Base-by-base conservation (phyloP, 2,329 filamentous ascomycete species). In the Botrytis fabae region DNA sequence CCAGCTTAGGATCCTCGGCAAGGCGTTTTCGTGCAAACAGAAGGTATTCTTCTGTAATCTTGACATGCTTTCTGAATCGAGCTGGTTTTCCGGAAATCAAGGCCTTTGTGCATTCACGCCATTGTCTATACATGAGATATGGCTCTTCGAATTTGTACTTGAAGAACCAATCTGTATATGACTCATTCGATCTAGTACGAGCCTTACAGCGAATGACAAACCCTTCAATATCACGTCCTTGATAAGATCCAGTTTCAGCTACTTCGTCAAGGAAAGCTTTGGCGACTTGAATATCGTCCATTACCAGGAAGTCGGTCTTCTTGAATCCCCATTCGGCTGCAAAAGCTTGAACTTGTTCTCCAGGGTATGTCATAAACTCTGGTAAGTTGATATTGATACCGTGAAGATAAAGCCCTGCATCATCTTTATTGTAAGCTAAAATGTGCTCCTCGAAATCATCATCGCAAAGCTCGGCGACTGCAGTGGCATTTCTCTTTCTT, bases 111-210 rank as follows among this genome's bases (percentile, higher is more conserved):
- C 93, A 97, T 84, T 99, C 96, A 75, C 96, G 91, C 96, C 96
- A 99, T 84, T 99, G 96, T 38, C 96, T 91, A 83, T 98, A 99
- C 94, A 99, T 97, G 74, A 99, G 85, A 81, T 99, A 99, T 0
- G 96, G 96, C 83, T 99, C 96, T 80, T 99, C 96, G 74, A 99
- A 99, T 84, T 99, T 99, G 88, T 95, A 99, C 83, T 99, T 99
- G 90, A 99, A 99, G 83, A 99, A 99, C 96, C 96, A 99, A 81
- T 99, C 95, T n/a, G 88, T 84, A 81, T 91, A 96, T 0, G 88
- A 87, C 2, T 81, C 82, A 22, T 81, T 80, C 1, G 82, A 83
- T 0, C 85, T 84, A 42, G 89, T 82, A n/a, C 83, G 80, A 25
- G 86, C 84, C 84, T 90, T 93, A 87, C 96, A 98, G 72, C 96